Evolutionary conservation across 2,329 filamentous ascomycete genomes (phyloP).

Genomic region (Furcasterigmium furcatum): DNA sequence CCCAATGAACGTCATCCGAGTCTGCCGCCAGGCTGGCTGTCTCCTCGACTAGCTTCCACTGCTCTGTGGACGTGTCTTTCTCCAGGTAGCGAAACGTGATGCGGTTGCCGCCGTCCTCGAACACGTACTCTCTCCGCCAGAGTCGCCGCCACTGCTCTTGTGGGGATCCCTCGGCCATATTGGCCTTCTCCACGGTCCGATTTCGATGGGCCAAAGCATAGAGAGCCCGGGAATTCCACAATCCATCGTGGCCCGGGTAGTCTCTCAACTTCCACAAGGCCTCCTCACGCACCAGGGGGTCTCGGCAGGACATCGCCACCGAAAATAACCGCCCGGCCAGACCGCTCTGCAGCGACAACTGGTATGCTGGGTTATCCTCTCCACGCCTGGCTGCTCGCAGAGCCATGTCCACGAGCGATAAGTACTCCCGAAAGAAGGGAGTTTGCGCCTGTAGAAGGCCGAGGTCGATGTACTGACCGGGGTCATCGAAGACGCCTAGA

Average conservation of each 20-base stretch:
- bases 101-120: conserved; percentile 28
- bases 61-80: conserved; percentile 17
- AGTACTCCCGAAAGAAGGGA: conserved; percentile 25
- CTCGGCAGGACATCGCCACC: conserved; percentile 23
- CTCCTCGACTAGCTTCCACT: conserved; percentile 35
- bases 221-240: conserved; percentile 23
- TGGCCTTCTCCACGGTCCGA: conserved; percentile 20
- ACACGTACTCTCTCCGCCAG: conserved; percentile 26
- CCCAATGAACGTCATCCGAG: conserved; percentile 26
- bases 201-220: conserved; percentile 21
- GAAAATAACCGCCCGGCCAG: conserved; percentile 20
- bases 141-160: conserved; percentile 26
- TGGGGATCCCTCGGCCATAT: conserved; percentile 20
- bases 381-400: conserved; percentile 11
- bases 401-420: conserved; percentile 25
- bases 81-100: conserved; percentile 25
- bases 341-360: conserved; percentile 22
- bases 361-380: conserved; percentile 16
- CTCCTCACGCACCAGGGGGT: conserved; percentile 25
- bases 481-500: conserved; percentile 22
- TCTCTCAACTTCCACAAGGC: conserved; percentile 24
- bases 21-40: conserved; percentile 23
- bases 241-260: conserved; percentile 27
- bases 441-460: conserved; percentile 16
- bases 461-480: conserved; percentile 17